Percentiles rank a stretch among this genome's conserved stretches.
Evolutionary conservation across 305 asterid species (phyloP).

Genomic region (Fraxinus nigra): DNA sequence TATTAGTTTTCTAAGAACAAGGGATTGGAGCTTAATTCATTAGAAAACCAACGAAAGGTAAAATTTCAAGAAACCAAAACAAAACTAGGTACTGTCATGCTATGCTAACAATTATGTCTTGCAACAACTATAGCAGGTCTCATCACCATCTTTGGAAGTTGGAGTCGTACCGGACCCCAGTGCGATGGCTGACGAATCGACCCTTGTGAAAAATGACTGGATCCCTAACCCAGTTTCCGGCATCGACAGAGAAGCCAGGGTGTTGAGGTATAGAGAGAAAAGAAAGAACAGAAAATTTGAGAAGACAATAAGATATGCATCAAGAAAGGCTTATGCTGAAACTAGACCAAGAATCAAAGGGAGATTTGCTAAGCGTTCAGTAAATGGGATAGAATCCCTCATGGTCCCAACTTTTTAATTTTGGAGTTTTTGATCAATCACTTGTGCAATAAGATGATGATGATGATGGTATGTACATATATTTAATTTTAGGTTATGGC

Average conservation of each 20-base stretch:
- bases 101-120: not conserved
- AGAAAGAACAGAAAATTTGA: slow-evolving; percentile 82
- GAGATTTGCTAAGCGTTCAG: slow-evolving; percentile 72
- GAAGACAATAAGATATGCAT: slow-evolving; percentile 80
- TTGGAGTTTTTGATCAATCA: not conserved
- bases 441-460: too few species aligned
- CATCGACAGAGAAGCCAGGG: slow-evolving; percentile 76
- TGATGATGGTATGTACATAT: not conserved
- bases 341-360: slow-evolving; percentile 84
- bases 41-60: not conserved
- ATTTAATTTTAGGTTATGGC: not conserved
- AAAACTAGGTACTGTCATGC: not conserved
- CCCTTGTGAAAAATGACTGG: slow-evolving; percentile 26
- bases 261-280: slow-evolving; percentile 79
- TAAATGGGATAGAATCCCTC: slow-evolving; percentile 51
- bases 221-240: slow-evolving; percentile 49
- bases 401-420: slow-evolving; percentile 50
- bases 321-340: slow-evolving; percentile 90
- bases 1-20: not conserved
- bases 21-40: not conserved
- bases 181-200: slow-evolving; percentile 46
- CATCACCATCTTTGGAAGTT: slow-evolving; percentile 64
- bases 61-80: not conserved
- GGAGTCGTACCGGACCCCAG: slow-evolving; percentile 79
- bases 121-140: slow-evolving; percentile 26